Conservation (phyloP, 805 yeast genomes). For the Groenewaldozyma tartarivorans region DNA sequence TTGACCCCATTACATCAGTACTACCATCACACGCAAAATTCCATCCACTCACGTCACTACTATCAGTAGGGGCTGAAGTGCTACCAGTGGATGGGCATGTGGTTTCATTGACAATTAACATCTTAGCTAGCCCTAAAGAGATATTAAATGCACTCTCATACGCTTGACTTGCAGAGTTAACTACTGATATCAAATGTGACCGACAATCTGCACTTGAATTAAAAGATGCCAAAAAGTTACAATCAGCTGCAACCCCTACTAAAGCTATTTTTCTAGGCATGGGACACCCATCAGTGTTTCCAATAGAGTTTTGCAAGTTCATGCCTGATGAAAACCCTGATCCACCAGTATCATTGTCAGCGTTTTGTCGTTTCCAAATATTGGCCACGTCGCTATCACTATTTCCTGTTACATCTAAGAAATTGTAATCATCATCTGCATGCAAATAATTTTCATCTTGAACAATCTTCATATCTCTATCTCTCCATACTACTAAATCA, state of each 20-base stretch:
- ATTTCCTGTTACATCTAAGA: background rate
- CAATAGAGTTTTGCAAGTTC: slow-evolving; percentile 19
- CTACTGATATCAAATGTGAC: slow-evolving; percentile 23
- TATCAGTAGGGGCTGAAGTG: background rate
- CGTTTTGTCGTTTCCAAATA: background rate
- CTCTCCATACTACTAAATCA: slow-evolving; percentile 22
- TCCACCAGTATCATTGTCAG: slow-evolving; percentile 18
- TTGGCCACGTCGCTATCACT: background rate
- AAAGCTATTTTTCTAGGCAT: slow-evolving; percentile 23
- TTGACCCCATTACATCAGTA: slow-evolving; percentile 16
- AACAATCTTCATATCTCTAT: slow-evolving; percentile 16
- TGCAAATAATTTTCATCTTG: slow-evolving; percentile 7
- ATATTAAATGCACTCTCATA: slow-evolving; percentile 29
- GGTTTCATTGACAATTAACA: slow-evolving; percentile 22
- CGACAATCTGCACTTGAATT: slow-evolving; percentile 20
- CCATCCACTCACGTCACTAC: slow-evolving; percentile 18
- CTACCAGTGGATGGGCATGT: slow-evolving; percentile 17
- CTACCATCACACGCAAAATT: slow-evolving; percentile 19
- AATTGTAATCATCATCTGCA: slow-evolving; percentile 9
- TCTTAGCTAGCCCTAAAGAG: slow-evolving; percentile 24
- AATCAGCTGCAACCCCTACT: slow-evolving; percentile 31
- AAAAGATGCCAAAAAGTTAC: slow-evolving; percentile 25
- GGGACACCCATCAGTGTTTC: slow-evolving; percentile 27
- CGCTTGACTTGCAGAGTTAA: slow-evolving; percentile 27
- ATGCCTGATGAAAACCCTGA: slow-evolving; percentile 20